A percentile compares a stretch with the other conserved stretches of the same genome.
Evolutionary conservation across 495 filamentous ascomycete genomes (phyloP).

Genomic region (Aspergillus olivimuriae): DNA sequence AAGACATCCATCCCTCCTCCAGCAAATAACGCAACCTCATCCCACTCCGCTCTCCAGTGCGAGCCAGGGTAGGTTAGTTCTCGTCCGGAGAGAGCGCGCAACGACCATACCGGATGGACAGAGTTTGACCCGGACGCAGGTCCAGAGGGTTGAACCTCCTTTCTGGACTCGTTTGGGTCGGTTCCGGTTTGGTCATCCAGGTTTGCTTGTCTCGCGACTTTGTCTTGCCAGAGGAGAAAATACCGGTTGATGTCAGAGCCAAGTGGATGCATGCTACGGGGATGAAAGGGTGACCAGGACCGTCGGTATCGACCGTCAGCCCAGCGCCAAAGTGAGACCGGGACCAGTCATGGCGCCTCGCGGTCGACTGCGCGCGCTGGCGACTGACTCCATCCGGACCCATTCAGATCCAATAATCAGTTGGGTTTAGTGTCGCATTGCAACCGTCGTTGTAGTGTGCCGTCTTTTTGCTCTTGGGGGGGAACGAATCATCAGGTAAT

Average conservation of each 20-base stretch:
- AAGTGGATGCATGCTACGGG: conserved; percentile 36
- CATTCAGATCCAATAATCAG: conserved; percentile 39
- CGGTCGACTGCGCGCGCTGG: background rate
- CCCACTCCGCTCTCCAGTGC: conserved; percentile 22
- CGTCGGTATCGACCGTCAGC: conserved; percentile 3
- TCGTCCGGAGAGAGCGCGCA: conserved; percentile 32
- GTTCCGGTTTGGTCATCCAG: conserved; percentile 30
- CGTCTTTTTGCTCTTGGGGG: conserved; percentile 10
- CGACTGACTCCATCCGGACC: conserved; percentile 23
- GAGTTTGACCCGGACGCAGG: conserved; percentile 44
- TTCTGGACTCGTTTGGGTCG: conserved; percentile 34
- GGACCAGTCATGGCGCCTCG: conserved; percentile 5
- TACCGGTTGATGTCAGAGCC: conserved; percentile 43
- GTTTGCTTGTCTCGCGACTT: conserved; percentile 28
- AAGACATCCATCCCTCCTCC: conserved; percentile 37
- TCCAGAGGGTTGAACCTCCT: conserved; percentile 43
- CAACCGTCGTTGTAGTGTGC: conserved; percentile 28
- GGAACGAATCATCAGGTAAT: conserved; percentile 3
- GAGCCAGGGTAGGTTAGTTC: conserved; percentile 30
- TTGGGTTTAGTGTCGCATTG: conserved; percentile 30
- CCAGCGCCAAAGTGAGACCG: conserved; percentile 7
- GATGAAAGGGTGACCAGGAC: conserved; percentile 18
- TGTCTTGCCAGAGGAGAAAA: conserved; percentile 24
- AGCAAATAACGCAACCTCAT: conserved; percentile 26
- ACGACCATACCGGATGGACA: conserved; percentile 32